Evolutionary conservation across 2,329 filamentous ascomycete species (phyloP), one percentile per base, ranked within the genome.

Genomic region (Pseudogymnoascus sp.): DNA sequence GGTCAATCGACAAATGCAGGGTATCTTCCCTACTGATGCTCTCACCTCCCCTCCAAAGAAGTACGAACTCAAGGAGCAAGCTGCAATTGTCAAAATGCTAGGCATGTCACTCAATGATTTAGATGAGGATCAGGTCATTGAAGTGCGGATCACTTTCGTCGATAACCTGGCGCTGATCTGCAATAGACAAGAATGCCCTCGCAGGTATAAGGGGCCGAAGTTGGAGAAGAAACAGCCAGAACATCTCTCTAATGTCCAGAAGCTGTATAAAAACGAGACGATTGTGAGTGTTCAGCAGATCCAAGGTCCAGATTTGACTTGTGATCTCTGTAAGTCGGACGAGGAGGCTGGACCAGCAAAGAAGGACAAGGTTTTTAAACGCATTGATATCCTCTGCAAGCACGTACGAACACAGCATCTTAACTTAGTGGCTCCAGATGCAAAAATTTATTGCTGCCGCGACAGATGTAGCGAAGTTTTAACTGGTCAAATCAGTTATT

Each of bases 11-110:
- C 64, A 71, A 62, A 44, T 70, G 23, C 40, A 63, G 44, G 67
- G 67, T 10, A 68, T 69, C 35, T 63, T 42, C 40, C 67, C 68
- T 33, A 35, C 62, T 31, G 8, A 28, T 40, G 64, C 68, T n/a
- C 63, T 71, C 40, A 65, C 63, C 18, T 64, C 62, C 28, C 60
- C 65, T n/a, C 64, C 61, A 18, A 64, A 67, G 63, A 59, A 67
- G 61, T 71, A 71, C 60, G 60, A 71, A 64, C 66, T 70, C 31
- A 28, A 64, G 50, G 65, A 71, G 67, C 67, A 64, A 65, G 67
- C 63, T 23, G 64, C 42, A 53, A 64, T 69, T 12, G 65, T 66
- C 33, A 63, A 63, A 61, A 47, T 69, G 56, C 67, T 70, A 62
- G 69, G 68, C 60, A 16, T 66, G 60, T 64, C 63, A 31, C 63